Evolutionary conservation across 139 green algal species (phyloP).

Genomic region (Coelastrella sp.): DNA sequence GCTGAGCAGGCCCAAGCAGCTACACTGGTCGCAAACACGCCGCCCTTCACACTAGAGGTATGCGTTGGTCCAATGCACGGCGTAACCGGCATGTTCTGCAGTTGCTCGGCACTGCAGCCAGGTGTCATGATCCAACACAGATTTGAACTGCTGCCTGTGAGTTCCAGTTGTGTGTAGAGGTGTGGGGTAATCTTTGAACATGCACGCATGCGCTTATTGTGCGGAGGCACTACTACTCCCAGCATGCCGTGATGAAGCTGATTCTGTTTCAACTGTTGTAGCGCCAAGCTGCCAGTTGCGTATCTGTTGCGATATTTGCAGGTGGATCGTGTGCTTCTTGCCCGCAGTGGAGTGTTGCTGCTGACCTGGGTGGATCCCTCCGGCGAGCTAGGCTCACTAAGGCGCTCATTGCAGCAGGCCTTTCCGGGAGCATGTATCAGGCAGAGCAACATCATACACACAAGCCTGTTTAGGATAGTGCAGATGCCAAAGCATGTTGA

Average conservation of each 20-base stretch:
- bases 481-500: background rate
- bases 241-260: no score
- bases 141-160: no score
- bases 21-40: background rate
- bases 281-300: background rate
- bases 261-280: background rate
- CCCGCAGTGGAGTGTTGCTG: constrained; percentile 23
- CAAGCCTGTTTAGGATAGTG: constrained; percentile 24
- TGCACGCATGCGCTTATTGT: no score
- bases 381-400: background rate
- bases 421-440: constrained; percentile 23
- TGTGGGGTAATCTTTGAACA: no score
- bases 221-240: no score
- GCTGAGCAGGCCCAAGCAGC: constrained; percentile 1
- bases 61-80: background rate
- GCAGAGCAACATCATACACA: constrained; percentile 38
- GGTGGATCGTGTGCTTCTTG: constrained; percentile 21
- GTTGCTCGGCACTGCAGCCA: no score
- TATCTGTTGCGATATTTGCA: background rate
- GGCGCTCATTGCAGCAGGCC: background rate
- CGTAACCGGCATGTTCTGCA: no score
- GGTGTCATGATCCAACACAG: no score
- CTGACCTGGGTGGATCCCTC: constrained; percentile 15
- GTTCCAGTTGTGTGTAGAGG: no score
- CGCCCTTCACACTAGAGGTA: constrained; percentile 25